Percentiles rank a stretch among this genome's conserved stretches.
phyloP scores from a whole-genome alignment of 345 rosid species.

The Gossypioides kirkii region DNA sequence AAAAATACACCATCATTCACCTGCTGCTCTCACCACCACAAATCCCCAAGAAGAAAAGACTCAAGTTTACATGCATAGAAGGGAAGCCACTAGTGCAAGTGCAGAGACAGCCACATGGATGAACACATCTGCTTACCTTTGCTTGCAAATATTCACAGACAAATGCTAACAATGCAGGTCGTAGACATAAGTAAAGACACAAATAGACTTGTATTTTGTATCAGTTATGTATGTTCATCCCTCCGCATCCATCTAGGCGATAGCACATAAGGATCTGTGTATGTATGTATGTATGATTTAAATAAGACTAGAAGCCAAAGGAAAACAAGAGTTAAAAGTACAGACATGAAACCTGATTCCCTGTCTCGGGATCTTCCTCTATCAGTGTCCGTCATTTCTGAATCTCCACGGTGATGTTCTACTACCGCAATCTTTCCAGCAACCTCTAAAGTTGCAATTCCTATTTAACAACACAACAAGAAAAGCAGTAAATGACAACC shows the following conservation, averaged over 20 bases:
- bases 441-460: conserved; percentile 9
- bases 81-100: not conserved
- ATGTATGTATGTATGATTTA: too few relatives aligned
- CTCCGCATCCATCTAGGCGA: not conserved
- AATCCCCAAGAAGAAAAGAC: not conserved
- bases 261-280: too few relatives aligned
- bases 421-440: conserved; percentile 12
- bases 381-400: conserved; percentile 32
- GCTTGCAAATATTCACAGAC: not conserved
- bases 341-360: not conserved
- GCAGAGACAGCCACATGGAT: not conserved
- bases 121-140: not conserved
- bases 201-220: not conserved
- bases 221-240: not conserved
- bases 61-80: not conserved
- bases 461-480: not conserved
- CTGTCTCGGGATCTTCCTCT: conserved; percentile 17
- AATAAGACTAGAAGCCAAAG: conserved; percentile 1
- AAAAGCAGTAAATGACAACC: not conserved
- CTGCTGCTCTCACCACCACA: not conserved
- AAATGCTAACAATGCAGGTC: not conserved
- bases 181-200: not conserved
- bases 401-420: conserved; percentile 1
- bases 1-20: not conserved
- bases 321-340: not conserved